Conservation (phyloP, 2,329 filamentous ascomycete genomes). For the Paramyrothecium roridum region DNA sequence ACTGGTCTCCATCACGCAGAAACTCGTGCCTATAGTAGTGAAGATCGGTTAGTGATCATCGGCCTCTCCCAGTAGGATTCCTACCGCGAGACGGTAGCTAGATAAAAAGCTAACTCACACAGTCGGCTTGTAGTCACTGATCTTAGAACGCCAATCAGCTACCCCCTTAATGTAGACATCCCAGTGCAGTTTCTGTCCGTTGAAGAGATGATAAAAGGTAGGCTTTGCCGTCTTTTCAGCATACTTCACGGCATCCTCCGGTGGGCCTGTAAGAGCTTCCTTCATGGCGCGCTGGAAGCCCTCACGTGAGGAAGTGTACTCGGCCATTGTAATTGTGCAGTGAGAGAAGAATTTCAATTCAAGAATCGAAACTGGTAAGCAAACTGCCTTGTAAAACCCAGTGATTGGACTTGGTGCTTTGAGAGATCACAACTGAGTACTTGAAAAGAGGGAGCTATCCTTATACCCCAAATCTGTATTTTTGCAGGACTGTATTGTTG, state of each 20-base stretch:
- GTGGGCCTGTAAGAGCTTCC: background rate
- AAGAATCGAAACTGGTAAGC: too few species aligned
- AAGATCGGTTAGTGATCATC: background rate
- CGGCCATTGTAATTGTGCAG: background rate
- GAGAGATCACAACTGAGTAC: too few species aligned
- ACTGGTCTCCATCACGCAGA: background rate
- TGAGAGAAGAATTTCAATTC: too few species aligned
- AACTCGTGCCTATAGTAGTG: background rate
- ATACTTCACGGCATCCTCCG: background rate
- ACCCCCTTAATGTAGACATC: background rate
- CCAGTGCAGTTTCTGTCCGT: background rate
- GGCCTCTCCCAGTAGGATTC: background rate
- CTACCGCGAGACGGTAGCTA: background rate
- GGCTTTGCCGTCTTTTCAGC: background rate
- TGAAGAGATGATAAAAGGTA: background rate
- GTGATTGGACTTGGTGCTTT: too few species aligned
- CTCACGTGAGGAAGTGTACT: background rate
- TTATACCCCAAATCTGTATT: too few species aligned
- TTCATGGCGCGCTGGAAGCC: background rate
- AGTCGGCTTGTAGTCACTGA: background rate
- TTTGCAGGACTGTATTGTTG: too few species aligned
- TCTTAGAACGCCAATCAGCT: background rate
- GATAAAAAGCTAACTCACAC: background rate
- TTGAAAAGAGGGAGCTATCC: too few species aligned
- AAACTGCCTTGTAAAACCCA: too few species aligned